phyloP scores from a whole-genome alignment of 345 rosid species.

The Citrus glauca region DNA sequence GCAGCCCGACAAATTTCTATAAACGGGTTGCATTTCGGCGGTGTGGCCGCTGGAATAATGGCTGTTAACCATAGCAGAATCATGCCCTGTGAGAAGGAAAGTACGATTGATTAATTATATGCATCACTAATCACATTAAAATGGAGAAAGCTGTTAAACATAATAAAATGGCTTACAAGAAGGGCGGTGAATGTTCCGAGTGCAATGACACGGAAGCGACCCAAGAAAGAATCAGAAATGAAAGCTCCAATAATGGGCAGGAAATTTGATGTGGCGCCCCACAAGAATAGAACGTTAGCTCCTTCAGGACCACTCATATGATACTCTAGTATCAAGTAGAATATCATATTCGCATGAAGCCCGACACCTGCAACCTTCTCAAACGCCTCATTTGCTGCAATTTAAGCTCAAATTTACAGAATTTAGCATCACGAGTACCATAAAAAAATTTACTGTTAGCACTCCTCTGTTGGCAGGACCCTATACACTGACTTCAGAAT shows the following conservation, averaged over 20 bases:
- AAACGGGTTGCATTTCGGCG: conserved; percentile 23
- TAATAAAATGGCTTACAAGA: conserved; percentile 21
- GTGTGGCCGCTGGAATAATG: conserved; percentile 29
- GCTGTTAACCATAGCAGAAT: conserved; percentile 45
- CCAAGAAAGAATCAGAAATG: conserved; percentile 47
- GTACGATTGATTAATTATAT: no score
- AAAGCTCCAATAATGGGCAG: conserved; percentile 44
- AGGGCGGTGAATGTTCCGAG: conserved; percentile 30
- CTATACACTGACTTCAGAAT: no score
- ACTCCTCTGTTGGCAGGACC: no score
- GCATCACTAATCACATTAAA: no score
- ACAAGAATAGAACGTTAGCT: conserved; percentile 35
- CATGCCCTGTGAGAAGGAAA: conserved; percentile 33
- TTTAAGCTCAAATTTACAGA: neutral
- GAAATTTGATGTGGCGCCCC: conserved; percentile 38
- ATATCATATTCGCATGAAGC: conserved; percentile 42
- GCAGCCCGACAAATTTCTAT: conserved; percentile 20
- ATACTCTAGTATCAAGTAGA: conserved; percentile 33
- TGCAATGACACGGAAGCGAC: conserved; percentile 42
- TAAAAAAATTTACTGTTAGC: no score
- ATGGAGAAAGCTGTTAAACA: no score
- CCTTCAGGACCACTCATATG: conserved; percentile 31
- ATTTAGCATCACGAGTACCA: neutral
- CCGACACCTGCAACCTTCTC: conserved; percentile 49
- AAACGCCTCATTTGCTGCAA: conserved; percentile 53